Evolutionary conservation across 2,329 filamentous ascomycete genomes (phyloP), one percentile per base, ranked within the genome.

Genomic region (Sporothrix globosa): DNA sequence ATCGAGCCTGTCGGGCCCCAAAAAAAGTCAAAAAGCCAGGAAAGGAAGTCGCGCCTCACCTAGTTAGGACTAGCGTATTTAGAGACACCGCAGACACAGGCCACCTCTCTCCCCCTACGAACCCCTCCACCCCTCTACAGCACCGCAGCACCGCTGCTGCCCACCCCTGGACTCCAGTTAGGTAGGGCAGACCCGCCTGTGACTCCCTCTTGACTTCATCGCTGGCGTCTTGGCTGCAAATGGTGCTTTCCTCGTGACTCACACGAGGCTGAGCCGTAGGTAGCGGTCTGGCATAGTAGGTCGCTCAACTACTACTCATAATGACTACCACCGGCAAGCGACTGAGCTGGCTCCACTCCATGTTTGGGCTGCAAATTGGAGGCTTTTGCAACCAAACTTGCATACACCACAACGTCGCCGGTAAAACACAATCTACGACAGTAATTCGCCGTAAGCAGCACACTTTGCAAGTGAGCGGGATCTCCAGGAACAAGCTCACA

Each of bases 261-360:
- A 72, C 68, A 70, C 71, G 69, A 72, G 71, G 71, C 71, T 72
- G 71, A 70, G 68, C 14, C 41, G 19, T 17, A 11, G 30, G 39
- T 67, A 53, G 50, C 39, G 19, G 46, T 27, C 19, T 54, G n/a
- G 4, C 50, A 54, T 46, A 54, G 27, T 24, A 34, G 24, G 34
- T 66, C 61, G 48, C 46, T 68, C 34, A 69, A 14, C 63, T 34
- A 71, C 65, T 68, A 70, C 61, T 73, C 71, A 72, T 72, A 54
- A 70, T 70, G 69, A 72, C 48, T 67, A 19, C 19, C 44, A 27
- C 41, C 60, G 58, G 67, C 53, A 48, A 58, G 41, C 66, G 24
- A 24, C 48, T 50, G 50, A 58, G 53, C 24, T 39, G 41, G 53
- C 67, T 46, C 67, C 67, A 69, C 67, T 52, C 52, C 21, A 39